Evolutionary conservation across 768 basidiomycete species (phyloP).

Genomic region (Tulasnella sp.): DNA sequence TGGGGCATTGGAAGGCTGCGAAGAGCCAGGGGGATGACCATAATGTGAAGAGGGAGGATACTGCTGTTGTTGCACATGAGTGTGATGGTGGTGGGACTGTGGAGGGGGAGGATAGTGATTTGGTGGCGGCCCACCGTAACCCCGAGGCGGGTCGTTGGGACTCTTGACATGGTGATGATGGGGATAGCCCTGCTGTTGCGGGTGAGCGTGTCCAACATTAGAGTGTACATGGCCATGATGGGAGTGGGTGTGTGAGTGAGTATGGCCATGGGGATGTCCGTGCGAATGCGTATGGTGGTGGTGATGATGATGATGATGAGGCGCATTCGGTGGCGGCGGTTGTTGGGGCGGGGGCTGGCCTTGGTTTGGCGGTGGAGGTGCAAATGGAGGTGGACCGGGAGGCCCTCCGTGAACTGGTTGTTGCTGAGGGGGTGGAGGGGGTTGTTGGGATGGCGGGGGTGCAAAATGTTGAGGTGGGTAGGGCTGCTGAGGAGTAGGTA

Average conservation of each 20-base stretch:
- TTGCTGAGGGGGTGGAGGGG: not conserved
- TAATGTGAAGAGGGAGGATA: constrained; percentile 5
- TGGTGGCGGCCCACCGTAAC: no score
- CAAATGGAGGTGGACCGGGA: not conserved
- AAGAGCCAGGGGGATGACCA: not conserved
- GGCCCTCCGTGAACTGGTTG: not conserved
- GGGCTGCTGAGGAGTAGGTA: not conserved
- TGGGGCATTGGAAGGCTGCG: not conserved
- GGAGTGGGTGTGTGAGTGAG: not conserved
- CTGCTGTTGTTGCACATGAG: constrained; percentile 1
- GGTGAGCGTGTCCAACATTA: not conserved
- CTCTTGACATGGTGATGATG: no score
- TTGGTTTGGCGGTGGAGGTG: not conserved
- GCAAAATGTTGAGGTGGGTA: not conserved
- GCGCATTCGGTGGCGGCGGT: not conserved
- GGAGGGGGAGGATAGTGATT: not conserved
- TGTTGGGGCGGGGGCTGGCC: constrained; percentile 4
- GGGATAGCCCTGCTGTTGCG: no score
- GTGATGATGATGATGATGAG: constrained; percentile 7
- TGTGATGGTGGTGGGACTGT: not conserved
- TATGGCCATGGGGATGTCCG: not conserved
- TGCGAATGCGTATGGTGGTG: constrained; percentile 1
- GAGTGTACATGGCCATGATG: not conserved
- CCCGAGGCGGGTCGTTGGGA: no score
- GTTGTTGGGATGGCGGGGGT: not conserved